Conservation (phyloP, 345 rosid genomes). For the Brassica carinata region DNA sequence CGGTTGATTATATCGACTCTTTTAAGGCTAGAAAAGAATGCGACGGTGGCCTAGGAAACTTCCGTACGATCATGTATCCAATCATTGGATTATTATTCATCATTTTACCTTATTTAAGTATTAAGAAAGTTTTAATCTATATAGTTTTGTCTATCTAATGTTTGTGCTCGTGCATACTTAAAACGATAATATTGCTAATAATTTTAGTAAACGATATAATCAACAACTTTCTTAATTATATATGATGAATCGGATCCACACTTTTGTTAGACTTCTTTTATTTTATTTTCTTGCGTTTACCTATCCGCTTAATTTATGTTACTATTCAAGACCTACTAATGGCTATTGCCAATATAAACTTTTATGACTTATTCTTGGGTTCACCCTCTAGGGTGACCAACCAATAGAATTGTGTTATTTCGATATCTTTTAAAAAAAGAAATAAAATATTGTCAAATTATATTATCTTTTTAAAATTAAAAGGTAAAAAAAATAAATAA, state of each 20-base stretch:
- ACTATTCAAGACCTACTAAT: background rate
- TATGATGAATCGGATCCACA: background rate
- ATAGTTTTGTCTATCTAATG: constrained; percentile 4
- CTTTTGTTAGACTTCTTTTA: background rate
- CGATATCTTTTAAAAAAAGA: no score
- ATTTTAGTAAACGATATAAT: background rate
- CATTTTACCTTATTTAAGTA: background rate
- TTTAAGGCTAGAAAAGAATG: constrained; percentile 10
- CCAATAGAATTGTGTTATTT: no score
- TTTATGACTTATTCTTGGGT: no score
- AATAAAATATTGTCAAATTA: no score
- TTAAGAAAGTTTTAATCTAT: background rate
- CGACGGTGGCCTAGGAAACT: constrained; percentile 25
- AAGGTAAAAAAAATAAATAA: no score
- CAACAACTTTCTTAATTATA: background rate
- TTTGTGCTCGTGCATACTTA: constrained; percentile 35
- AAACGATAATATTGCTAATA: constrained; percentile 4
- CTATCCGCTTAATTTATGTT: background rate
- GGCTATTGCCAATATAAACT: background rate
- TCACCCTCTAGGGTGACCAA: no score
- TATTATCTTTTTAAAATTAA: no score
- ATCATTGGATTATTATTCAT: constrained; percentile 17
- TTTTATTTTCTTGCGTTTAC: background rate
- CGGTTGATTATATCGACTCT: background rate
- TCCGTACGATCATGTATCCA: constrained; percentile 27